Base-by-base conservation (phyloP, 192 early-diverging fungal genomes). In the Umbelopsis vinacea region DNA sequence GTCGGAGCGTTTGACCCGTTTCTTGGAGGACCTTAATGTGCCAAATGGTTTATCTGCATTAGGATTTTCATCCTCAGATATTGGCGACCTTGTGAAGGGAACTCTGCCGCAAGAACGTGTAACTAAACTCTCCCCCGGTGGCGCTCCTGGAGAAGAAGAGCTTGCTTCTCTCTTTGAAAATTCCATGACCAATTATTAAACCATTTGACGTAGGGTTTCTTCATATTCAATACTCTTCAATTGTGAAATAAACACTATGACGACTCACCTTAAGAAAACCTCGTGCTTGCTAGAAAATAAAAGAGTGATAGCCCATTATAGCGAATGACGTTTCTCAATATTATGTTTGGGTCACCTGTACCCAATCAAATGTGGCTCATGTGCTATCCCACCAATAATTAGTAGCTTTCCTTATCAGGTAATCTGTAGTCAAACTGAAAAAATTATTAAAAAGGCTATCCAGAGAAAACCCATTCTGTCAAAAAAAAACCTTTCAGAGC, bases 91-190 rank as follows among this genome's bases (percentile, higher is more conserved):
- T 71, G 93, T 97, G 22, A 86, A 93, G 67, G 93, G 94, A 40
- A 94, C 93, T 12, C 71, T 97, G 74, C 95, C 95, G 7, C 95
- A 97, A 81, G 92, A 97, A 77, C 91, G 95, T 54, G 95, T 97
- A 21, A 93, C 93, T 69, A 95, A 95, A 77, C 81, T 97, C 74
- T 91, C 95, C n/a, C 95, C 95, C 21, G 43, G 83, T 23, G 77
- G 80, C 52, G 82, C 87, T 10, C 83, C 85, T 40, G 91, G 84
- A 33, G 79, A 79, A 24, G 91, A 94, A 70, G 87, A 87, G 14
- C 71, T 94, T 46, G 85, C 85, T 53, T 63, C 76, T 38, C 77
- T 94, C 74, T 89, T 94, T 83, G 91, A 90, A 74, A 76, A 82
- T 46, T 74, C 87, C 15, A 69, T 88, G 74, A 85, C 63, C 72